Percentiles rank a stretch among this genome's conserved stretches.
phyloP scores from a whole-genome alignment of 108 stramenopile genomes.

The Pinguiococcus pyrenoidosus region DNA sequence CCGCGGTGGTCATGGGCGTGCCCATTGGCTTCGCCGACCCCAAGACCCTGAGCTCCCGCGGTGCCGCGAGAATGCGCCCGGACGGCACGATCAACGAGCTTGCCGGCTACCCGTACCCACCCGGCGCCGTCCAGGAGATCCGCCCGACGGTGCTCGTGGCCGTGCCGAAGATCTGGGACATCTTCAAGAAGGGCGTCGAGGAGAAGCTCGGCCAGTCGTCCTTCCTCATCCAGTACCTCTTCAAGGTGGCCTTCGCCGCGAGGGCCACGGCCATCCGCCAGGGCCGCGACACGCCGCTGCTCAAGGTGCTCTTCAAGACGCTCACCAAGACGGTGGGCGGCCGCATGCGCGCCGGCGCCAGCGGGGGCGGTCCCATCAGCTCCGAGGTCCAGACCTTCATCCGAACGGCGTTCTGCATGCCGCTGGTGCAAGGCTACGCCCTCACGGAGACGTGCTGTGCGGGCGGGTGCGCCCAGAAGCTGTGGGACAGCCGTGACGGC shows the following conservation, averaged over 20 bases:
- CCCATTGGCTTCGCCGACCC: background rate
- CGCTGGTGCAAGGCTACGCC: conserved; percentile 76
- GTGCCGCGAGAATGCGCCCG: background rate
- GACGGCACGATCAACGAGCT: background rate
- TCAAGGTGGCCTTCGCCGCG: conserved; percentile 52
- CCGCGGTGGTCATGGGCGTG: background rate
- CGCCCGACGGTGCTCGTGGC: conserved; percentile 67
- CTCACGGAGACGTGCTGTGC: conserved; percentile 70
- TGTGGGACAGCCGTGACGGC: conserved; percentile 29
- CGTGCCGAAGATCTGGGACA: conserved; percentile 88
- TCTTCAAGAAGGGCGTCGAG: conserved; percentile 5
- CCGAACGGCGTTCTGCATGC: conserved; percentile 49
- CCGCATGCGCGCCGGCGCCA: conserved; percentile 15
- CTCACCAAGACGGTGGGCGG: background rate
- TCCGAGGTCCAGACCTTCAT: conserved; percentile 68
- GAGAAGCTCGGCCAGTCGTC: conserved; percentile 27
- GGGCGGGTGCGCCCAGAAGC: conserved; percentile 45
- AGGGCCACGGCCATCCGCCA: conserved; percentile 49
- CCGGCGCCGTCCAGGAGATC: conserved; percentile 66
- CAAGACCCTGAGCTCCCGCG: background rate
- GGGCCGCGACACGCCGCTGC: conserved; percentile 60
- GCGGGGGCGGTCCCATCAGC: conserved; percentile 69
- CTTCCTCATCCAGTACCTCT: conserved; percentile 49
- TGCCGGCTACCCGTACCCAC: conserved; percentile 34
- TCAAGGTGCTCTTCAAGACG: conserved; percentile 5